Conservation (phyloP, 208 protist genomes). For the Leishmania tropica region DNA sequence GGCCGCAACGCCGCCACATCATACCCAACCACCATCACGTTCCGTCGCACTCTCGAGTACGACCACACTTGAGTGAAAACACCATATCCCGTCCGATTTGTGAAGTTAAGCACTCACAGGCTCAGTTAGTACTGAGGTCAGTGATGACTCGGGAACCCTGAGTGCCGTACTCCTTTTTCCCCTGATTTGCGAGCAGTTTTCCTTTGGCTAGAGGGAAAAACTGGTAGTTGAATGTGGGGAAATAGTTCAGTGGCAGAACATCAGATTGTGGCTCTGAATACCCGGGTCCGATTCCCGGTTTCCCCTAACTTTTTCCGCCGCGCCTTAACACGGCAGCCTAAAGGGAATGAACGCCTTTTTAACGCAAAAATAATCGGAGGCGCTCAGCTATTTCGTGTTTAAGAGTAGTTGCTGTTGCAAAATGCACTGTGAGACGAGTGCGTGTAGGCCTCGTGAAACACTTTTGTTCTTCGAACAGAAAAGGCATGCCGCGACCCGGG, state of each 20-base stretch:
- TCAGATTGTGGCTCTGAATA: constrained; percentile 88
- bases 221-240: constrained; percentile 25
- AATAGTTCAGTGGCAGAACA: constrained; percentile 89
- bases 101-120: constrained; percentile 49
- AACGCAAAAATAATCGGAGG: not conserved
- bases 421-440: not conserved
- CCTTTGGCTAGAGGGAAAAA: not conserved
- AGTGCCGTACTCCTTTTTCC: constrained; percentile 2
- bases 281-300: constrained; percentile 89
- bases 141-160: constrained; percentile 16
- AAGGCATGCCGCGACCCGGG: constrained; percentile 82
- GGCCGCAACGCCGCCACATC: no score
- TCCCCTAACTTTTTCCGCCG: constrained; percentile 50
- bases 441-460: no score
- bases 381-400: not conserved
- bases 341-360: not conserved
- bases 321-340: constrained; percentile 34
- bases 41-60: constrained; percentile 16
- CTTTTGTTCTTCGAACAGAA: no score
- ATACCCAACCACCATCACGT: no score
- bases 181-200: accelerated
- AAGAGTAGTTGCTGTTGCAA: not conserved
- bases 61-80: constrained; percentile 49
- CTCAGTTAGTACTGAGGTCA: constrained; percentile 34
- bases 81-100: constrained; percentile 47